phyloP scores from a whole-genome alignment of 2,329 filamentous ascomycete species.

The Cercospora sp. region DNA sequence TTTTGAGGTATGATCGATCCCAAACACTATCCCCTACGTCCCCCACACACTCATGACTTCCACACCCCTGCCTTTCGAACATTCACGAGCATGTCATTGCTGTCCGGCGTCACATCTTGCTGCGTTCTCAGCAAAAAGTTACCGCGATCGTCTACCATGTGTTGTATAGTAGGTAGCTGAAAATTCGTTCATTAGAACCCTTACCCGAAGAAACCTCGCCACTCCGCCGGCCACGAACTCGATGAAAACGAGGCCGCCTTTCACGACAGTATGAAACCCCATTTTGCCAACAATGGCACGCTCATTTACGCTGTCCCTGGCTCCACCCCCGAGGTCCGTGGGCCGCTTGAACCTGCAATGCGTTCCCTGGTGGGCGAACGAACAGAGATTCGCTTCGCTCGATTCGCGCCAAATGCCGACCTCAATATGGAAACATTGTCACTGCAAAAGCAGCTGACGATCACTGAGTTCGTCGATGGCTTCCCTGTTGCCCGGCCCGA shows the following conservation, averaged over 20 bases:
- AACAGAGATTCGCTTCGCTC: conserved; percentile 65
- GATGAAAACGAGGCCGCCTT: conserved; percentile 65
- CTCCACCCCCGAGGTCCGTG: conserved; percentile 44
- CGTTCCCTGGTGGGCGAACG: conserved; percentile 62
- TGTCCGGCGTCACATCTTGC: conserved; percentile 26
- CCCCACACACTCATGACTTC: neutral
- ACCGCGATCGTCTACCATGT: conserved; percentile 6
- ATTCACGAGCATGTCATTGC: neutral
- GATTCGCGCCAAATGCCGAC: conserved; percentile 54
- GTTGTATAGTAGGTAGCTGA: conserved; percentile 39
- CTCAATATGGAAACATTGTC: conserved; percentile 36
- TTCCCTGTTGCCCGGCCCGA: conserved; percentile 58
- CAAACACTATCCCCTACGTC: conserved; percentile 30
- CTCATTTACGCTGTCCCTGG: conserved; percentile 63
- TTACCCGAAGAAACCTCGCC: conserved; percentile 35
- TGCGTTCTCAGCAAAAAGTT: neutral
- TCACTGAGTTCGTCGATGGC: conserved; percentile 33
- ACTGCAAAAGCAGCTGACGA: conserved; percentile 45
- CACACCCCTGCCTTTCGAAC: neutral
- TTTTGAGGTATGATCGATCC: conserved; percentile 75
- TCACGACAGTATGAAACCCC: conserved; percentile 73
- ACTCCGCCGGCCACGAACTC: conserved; percentile 60
- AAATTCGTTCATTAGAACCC: conserved; percentile 35
- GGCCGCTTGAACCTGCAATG: conserved; percentile 56
- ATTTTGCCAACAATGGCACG: conserved; percentile 74